A percentile compares a stretch with the other conserved stretches of the same genome.
Conservation (phyloP, 202 grass and related monocot species). For the Miscanthus sacchariflorus region DNA sequence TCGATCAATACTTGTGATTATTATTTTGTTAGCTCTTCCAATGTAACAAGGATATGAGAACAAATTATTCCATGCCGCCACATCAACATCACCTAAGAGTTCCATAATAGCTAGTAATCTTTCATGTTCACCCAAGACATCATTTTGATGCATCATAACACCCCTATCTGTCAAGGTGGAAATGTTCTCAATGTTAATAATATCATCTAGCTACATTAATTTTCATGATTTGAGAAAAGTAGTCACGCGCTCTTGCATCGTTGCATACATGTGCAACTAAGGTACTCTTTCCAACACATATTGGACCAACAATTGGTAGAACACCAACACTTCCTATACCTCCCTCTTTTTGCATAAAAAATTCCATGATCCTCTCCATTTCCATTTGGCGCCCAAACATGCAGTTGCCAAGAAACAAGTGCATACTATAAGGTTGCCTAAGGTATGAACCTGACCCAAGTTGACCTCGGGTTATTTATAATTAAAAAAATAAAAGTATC, state of each 20-base stretch:
- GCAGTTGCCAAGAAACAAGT: slow-evolving; percentile 4
- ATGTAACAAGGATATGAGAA: neutral
- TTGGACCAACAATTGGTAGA: slow-evolving; percentile 1
- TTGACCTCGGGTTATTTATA: neutral
- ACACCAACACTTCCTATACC: neutral
- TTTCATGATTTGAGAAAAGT: neutral
- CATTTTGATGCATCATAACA: neutral
- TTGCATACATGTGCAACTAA: no score
- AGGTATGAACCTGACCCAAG: no score
- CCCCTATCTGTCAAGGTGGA: neutral
- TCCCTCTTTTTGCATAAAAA: neutral
- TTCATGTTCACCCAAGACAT: neutral
- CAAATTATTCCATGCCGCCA: neutral
- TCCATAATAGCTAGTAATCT: neutral
- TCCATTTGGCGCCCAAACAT: slow-evolving; percentile 18
- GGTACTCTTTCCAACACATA: slow-evolving; percentile 13
- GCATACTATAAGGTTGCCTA: neutral
- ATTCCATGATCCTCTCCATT: neutral
- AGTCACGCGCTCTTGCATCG: no score
- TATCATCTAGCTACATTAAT: neutral
- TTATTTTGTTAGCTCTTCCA: neutral
- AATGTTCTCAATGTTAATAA: neutral
- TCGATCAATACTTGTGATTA: slow-evolving; percentile 19
- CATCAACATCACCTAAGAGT: neutral
- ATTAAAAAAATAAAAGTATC: no score